phyloP scores from a whole-genome alignment of 345 rosid species.

The Eucalyptus melliodora region DNA sequence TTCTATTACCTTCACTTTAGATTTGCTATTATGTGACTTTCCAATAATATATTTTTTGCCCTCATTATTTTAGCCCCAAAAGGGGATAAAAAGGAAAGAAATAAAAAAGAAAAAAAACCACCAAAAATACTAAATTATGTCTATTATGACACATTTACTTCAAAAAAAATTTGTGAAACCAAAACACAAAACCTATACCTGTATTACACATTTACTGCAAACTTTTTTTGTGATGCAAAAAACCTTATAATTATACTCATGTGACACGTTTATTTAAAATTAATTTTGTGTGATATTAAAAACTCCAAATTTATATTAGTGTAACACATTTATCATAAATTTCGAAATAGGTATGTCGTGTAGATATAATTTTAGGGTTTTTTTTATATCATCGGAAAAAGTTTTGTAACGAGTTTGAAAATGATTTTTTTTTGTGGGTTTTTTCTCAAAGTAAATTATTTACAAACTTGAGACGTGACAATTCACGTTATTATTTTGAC shows the following conservation, averaged over 20 bases:
- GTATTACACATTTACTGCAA: accelerated
- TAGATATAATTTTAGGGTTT: too few relatives aligned
- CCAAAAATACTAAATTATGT: too few relatives aligned
- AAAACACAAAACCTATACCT: too few relatives aligned
- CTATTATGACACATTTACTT: too few relatives aligned
- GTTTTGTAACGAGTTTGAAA: too few relatives aligned
- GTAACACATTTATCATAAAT: accelerated
- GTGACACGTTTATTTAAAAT: too few relatives aligned
- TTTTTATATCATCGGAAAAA: too few relatives aligned
- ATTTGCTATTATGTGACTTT: not conserved
- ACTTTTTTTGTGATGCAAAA: accelerated
- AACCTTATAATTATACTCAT: accelerated
- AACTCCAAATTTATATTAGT: accelerated
- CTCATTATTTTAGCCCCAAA: not conserved
- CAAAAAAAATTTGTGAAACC: too few relatives aligned
- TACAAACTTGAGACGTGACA: not conserved
- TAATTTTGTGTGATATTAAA: too few relatives aligned
- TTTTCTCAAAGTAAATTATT: not conserved
- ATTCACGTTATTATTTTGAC: too few relatives aligned
- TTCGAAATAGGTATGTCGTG: accelerated
- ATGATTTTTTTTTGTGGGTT: too few relatives aligned
- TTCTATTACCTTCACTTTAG: not conserved
- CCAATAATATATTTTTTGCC: not conserved
- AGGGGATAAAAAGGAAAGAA: not conserved
- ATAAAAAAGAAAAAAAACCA: too few relatives aligned